phyloP scores from a whole-genome alignment of 1,284 basidiomycete species.

The Leccinum variabile region DNA sequence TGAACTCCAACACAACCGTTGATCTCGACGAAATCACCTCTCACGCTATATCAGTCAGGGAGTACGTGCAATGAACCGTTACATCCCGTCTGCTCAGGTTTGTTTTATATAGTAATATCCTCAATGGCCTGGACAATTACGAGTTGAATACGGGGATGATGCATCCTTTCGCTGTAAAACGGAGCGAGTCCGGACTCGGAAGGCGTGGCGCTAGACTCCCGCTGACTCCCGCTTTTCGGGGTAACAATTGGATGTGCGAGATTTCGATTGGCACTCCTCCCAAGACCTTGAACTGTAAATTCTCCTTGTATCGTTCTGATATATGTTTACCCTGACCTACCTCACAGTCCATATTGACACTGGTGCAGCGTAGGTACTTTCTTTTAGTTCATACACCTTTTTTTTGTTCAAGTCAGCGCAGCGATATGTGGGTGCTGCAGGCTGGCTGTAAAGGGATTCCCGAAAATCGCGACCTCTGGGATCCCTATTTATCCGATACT shows the following conservation, averaged over 20 bases:
- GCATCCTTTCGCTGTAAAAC: neutral
- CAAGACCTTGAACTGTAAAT: neutral
- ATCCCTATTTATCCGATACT: too few species aligned
- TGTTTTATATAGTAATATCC: neutral
- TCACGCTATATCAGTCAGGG: neutral
- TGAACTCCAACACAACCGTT: neutral
- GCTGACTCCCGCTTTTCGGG: neutral
- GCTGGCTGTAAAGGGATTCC: too few species aligned
- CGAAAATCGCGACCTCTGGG: too few species aligned
- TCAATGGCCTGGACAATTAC: neutral
- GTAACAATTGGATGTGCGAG: neutral
- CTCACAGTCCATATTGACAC: neutral
- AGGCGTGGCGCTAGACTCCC: neutral
- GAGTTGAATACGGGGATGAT: neutral
- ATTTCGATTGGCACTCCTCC: neutral
- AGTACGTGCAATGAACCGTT: neutral
- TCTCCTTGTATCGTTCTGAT: neutral
- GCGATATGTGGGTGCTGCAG: too few species aligned
- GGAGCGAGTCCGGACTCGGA: neutral
- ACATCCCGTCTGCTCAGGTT: neutral
- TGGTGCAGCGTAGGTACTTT: too few species aligned
- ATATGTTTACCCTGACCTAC: neutral
- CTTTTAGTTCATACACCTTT: too few species aligned
- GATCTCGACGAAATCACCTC: neutral
- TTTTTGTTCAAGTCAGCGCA: too few species aligned